Evolutionary conservation across 805 yeast species (phyloP).

Genomic region (Blastobotrys chiropterorum): DNA sequence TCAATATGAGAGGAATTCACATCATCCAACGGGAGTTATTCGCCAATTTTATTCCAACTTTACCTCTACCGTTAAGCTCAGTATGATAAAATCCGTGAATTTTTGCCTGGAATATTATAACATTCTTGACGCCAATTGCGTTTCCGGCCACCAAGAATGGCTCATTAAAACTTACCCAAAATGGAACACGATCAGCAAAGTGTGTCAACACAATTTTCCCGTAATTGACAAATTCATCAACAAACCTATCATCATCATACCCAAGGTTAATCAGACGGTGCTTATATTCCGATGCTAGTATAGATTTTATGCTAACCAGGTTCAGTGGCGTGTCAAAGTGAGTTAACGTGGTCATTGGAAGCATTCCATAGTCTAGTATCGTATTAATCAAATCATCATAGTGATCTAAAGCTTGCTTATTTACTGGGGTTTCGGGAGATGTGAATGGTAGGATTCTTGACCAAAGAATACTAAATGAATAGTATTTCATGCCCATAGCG

Average conservation of each 20-base stretch:
- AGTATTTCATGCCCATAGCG: slow-evolving; percentile 30
- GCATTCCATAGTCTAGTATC: slow-evolving; percentile 22
- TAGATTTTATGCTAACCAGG: background rate
- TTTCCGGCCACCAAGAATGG: slow-evolving; percentile 20
- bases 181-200: slow-evolving; percentile 29
- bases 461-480: slow-evolving; percentile 34
- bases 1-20: slow-evolving; percentile 22
- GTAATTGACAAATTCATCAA: slow-evolving; percentile 31
- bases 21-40: slow-evolving; percentile 28
- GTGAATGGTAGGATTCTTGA: slow-evolving; percentile 33
- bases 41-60: slow-evolving; percentile 28
- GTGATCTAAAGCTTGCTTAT: slow-evolving; percentile 28
- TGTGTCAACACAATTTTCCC: slow-evolving; percentile 30
- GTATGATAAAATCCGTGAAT: slow-evolving; percentile 25
- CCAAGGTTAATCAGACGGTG: slow-evolving; percentile 22
- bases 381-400: slow-evolving; percentile 29
- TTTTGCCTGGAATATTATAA: slow-evolving; percentile 25
- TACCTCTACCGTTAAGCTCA: slow-evolving; percentile 26
- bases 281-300: background rate
- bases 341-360: slow-evolving; percentile 32
- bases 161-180: slow-evolving; percentile 33
- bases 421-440: slow-evolving; percentile 13
- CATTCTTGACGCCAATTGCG: slow-evolving; percentile 19
- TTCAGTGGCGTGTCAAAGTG: slow-evolving; percentile 33
- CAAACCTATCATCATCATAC: slow-evolving; percentile 28